Percentiles rank a stretch among this genome's conserved stretches.
Evolutionary conservation across 768 basidiomycete genomes (phyloP).

Genomic region (Termitomyces sp.): DNA sequence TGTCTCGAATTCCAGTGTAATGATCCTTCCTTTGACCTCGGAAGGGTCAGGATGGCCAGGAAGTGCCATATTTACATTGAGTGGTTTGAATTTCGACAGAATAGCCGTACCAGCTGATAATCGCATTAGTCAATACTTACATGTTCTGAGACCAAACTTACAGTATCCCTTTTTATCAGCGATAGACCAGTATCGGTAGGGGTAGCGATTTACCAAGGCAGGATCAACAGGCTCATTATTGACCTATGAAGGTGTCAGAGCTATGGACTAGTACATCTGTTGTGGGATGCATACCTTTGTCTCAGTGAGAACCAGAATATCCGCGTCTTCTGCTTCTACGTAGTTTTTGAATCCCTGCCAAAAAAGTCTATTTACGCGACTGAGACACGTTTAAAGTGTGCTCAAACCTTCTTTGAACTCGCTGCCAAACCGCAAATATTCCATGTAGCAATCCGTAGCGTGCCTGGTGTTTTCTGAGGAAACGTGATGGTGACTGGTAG

Average conservation of each 20-base stretch:
- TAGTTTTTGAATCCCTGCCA: constrained; percentile 76
- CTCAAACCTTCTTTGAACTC: constrained; percentile 69
- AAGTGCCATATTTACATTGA: constrained; percentile 62
- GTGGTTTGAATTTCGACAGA: constrained; percentile 72
- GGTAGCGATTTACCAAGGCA: constrained; percentile 53
- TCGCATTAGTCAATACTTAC: neutral
- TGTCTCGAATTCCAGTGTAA: constrained; percentile 77
- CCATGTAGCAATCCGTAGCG: constrained; percentile 65
- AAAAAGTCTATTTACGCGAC: neutral
- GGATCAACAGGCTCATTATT: constrained; percentile 68
- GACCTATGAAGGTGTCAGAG: constrained; percentile 42
- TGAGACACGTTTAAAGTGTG: neutral
- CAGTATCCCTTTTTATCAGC: constrained; percentile 79
- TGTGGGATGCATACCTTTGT: constrained; percentile 65
- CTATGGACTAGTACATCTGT: neutral
- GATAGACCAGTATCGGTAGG: constrained; percentile 75
- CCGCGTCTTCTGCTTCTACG: constrained; percentile 83
- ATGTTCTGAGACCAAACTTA: constrained; percentile 27
- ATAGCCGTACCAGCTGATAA: constrained; percentile 76
- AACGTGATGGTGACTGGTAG: constrained; percentile 62
- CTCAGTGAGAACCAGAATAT: constrained; percentile 81
- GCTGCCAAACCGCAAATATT: constrained; percentile 79
- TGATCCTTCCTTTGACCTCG: constrained; percentile 69
- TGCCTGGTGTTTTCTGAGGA: constrained; percentile 43
- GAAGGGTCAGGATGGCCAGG: constrained; percentile 70